A percentile compares a stretch with the other conserved stretches of the same genome.
Conservation (phyloP, 176 grass and related monocot species). For the Bothriochloa decipiens region DNA sequence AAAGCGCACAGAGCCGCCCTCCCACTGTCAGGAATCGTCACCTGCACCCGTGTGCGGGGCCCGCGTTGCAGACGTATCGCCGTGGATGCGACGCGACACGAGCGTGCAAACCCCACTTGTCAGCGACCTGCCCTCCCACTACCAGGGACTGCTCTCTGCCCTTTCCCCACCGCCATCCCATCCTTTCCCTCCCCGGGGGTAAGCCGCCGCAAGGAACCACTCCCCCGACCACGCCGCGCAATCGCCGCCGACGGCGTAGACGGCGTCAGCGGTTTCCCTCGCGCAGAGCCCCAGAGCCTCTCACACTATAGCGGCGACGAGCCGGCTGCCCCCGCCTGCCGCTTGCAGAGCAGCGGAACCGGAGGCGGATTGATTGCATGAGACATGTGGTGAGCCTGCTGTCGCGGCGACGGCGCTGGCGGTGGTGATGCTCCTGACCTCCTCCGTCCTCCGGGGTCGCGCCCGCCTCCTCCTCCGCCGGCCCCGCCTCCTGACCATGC, state of each 20-base stretch:
- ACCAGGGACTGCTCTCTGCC: neutral
- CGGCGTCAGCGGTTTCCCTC: neutral
- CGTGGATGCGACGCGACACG: neutral
- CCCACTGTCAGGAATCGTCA: no score
- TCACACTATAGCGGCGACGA: neutral
- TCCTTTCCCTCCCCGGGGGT: neutral
- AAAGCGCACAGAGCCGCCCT: no score
- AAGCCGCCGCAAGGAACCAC: constrained; percentile 45
- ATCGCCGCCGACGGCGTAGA: neutral
- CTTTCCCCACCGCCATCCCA: constrained; percentile 45
- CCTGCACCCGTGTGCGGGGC: neutral
- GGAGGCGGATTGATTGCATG: constrained; percentile 42
- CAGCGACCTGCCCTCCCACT: constrained; percentile 3
- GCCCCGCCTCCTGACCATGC: constrained; percentile 57
- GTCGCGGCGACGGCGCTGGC: constrained; percentile 38
- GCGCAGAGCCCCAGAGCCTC: neutral
- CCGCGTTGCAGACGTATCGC: neutral
- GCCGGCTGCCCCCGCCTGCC: neutral
- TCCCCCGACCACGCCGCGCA: neutral
- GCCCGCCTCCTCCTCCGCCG: constrained; percentile 39
- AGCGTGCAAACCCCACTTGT: constrained; percentile 13
- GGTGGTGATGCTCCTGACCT: constrained; percentile 65
- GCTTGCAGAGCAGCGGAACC: constrained; percentile 1
- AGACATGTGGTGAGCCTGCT: constrained; percentile 37
- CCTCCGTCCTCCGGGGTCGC: constrained; percentile 61